Evolutionary conservation across 805 yeast species (phyloP).

Genomic region (Candida lessepsii): DNA sequence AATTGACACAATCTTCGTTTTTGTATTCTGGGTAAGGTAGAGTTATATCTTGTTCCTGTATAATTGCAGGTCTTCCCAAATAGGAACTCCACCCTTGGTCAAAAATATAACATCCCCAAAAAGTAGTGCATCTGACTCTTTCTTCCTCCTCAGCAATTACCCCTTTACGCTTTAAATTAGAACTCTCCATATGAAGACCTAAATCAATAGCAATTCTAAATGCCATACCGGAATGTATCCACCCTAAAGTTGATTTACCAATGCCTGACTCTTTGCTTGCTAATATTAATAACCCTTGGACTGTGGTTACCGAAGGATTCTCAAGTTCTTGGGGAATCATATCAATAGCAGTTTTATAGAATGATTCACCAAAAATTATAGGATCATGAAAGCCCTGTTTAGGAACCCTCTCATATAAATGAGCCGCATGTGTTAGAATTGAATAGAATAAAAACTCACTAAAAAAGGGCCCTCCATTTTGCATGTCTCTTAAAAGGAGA

Average conservation of each 20-base stretch:
- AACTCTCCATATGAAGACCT: conserved; percentile 13
- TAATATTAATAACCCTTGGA: conserved; percentile 13
- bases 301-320: conserved; percentile 11
- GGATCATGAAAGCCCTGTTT: neutral
- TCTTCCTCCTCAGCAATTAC: conserved; percentile 12
- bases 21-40: conserved; percentile 6
- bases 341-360: conserved; percentile 9
- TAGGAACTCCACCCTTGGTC: conserved; percentile 15
- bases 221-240: conserved; percentile 15
- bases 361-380: conserved; percentile 4
- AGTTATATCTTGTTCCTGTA: conserved; percentile 8
- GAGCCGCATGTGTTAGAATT: conserved; percentile 12
- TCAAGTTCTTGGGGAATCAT: conserved; percentile 13
- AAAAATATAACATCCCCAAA: conserved; percentile 15
- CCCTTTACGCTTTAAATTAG: conserved; percentile 6
- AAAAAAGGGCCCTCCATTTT: conserved; percentile 11
- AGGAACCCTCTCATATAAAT: conserved; percentile 1
- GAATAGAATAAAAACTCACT: conserved; percentile 13
- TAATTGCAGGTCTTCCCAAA: conserved; percentile 12
- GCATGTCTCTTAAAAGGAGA: conserved; percentile 13
- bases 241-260: conserved; percentile 11
- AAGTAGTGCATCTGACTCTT: conserved; percentile 10
- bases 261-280: conserved; percentile 15
- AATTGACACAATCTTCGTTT: conserved; percentile 4
- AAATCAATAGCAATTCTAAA: conserved; percentile 14